Base-by-base conservation (phyloP, 192 early-diverging fungal species). In the Umbelopsis sp. region DNA sequence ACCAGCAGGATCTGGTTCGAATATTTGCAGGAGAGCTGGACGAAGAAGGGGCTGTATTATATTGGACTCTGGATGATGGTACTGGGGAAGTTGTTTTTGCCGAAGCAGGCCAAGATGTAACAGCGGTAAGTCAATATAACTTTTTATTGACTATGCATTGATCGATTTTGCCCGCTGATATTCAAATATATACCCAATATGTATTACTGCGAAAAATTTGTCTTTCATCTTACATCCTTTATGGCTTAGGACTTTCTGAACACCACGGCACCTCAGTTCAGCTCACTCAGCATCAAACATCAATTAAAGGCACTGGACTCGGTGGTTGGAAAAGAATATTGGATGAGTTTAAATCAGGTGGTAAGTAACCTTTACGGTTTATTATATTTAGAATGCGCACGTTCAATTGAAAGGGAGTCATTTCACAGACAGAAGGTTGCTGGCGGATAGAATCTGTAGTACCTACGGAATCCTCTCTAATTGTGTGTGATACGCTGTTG, bases 51-150 rank as follows among this genome's bases (percentile, higher is more conserved):
- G 56, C 56, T 6, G 31, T 62, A 32, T 32, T 62, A 2, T 62
- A 62, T 32, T 71, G 69, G 74, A 32, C 53, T 3, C 29, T 76
- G 10, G 74, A 76, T 52, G 74, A 76, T 54, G 74, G 74, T n/a
- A 71, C 62, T 14, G 56, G 65, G 22, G 34, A 32, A 29, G 52
- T 70, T 22, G 26, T 34, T 62, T 20, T 45, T 31, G 62, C 59
- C 17, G 50, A 49, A 45, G 69, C 69, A 43, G 59, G 74, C 32
- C 69, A 76, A 76, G 74, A 76, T 31, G 69, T 76, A n/a, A 16
- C 31, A 62, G 31, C 56, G 56, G 56, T 62, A 62, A 62, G 56
- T 26, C 16, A 49, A 49, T 49, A 49, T 6, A 49, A 12, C 5
- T 12, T 44, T 21, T 5, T 49, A 17, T 49, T 49, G 3, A 49